Conservation (phyloP, 805 yeast genomes). For the Lachancea quebecensis region DNA sequence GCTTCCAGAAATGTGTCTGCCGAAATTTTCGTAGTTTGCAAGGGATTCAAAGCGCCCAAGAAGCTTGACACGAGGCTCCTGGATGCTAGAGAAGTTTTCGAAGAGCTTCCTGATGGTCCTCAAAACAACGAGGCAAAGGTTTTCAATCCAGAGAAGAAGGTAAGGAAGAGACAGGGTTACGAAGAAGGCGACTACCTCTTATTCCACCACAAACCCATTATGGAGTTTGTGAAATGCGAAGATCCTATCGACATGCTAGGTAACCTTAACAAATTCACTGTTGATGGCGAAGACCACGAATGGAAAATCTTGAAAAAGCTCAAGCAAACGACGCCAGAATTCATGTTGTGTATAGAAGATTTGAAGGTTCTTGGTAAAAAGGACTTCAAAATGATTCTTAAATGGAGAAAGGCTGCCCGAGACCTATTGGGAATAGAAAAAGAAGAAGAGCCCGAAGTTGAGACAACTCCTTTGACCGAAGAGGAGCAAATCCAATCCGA, state of each 20-base stretch:
- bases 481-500: constrained; percentile 88
- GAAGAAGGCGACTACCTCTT: constrained; percentile 81
- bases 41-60: constrained; percentile 93
- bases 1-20: constrained; percentile 99
- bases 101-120: constrained; percentile 71
- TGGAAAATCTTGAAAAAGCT: constrained; percentile 66
- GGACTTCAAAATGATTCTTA: constrained; percentile 78
- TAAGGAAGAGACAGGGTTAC: constrained; percentile 91
- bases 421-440: constrained; percentile 61
- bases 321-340: constrained; percentile 71
- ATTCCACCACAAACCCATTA: constrained; percentile 62
- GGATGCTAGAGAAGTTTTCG: constrained; percentile 91
- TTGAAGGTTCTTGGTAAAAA: constrained; percentile 89
- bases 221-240: constrained; percentile 75
- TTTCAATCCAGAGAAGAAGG: constrained; percentile 88
- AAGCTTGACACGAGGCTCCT: constrained; percentile 86
- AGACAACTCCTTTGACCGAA: constrained; percentile 69
- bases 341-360: constrained; percentile 80
- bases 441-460: constrained; percentile 46
- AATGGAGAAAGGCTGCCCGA: constrained; percentile 86
- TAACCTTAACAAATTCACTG: constrained; percentile 53
- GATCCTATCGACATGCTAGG: constrained; percentile 85
- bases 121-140: constrained; percentile 85
- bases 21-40: constrained; percentile 95
- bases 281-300: constrained; percentile 56